Evolutionary conservation across 192 early-diverging fungal species (phyloP).

Genomic region (Pilobolus umbonatus): DNA sequence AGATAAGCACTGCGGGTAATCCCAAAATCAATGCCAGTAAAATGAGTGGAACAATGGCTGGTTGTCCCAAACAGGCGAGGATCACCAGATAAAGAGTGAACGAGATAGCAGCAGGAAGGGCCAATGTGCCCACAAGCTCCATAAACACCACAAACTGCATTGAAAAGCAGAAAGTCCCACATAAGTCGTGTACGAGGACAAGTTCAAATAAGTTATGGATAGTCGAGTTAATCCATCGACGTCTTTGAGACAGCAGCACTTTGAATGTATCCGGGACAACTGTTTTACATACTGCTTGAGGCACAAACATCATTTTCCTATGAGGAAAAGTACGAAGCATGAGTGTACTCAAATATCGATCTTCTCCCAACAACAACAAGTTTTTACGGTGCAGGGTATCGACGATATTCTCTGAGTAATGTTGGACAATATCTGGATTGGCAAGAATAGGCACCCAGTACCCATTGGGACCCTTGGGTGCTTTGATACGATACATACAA

Average conservation of each 20-base stretch:
- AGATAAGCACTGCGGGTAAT: conserved; percentile 85
- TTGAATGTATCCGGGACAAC: conserved; percentile 64
- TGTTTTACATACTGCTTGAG: conserved; percentile 69
- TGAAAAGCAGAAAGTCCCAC: conserved; percentile 88
- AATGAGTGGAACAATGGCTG: conserved; percentile 60
- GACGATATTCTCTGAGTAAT: conserved; percentile 81
- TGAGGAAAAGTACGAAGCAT: conserved; percentile 71
- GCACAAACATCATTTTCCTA: conserved; percentile 70
- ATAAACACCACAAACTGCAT: conserved; percentile 97
- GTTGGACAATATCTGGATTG: conserved; percentile 78
- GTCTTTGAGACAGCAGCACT: conserved; percentile 73
- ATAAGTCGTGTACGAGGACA: conserved; percentile 76
- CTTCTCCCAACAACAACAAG: conserved; percentile 68
- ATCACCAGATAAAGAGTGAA: conserved; percentile 83
- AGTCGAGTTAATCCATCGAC: conserved; percentile 88
- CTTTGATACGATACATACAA: conserved; percentile 84
- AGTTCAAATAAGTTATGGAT: conserved; percentile 84
- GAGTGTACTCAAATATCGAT: conserved; percentile 70
- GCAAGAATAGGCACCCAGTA: conserved; percentile 77
- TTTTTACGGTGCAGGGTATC: conserved; percentile 76
- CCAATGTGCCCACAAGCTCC: conserved; percentile 88
- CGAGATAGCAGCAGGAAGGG: conserved; percentile 84
- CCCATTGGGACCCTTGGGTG: conserved; percentile 71
- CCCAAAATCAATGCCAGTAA: conserved; percentile 79
- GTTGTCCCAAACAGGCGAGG: conserved; percentile 62